A percentile compares a stretch with the other conserved stretches of the same genome.
These are phyloP conservation scores for Neoconidiobolus thromboides DNA, from an alignment of 371 early-diverging fungal genomes.

Conservation along the genomic window DNA sequence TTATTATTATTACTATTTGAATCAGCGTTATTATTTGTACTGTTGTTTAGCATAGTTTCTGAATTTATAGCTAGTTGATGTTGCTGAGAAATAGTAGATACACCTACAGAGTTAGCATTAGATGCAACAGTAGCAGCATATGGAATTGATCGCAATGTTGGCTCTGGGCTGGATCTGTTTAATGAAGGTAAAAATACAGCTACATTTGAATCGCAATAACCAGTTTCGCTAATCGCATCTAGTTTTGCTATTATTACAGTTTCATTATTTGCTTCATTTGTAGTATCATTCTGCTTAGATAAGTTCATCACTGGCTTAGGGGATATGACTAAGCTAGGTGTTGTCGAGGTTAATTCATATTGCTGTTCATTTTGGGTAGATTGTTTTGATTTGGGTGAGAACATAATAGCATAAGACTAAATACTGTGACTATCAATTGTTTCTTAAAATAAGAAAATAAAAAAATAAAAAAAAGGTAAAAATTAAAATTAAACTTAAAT, in stretches of 20 bases:
- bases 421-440: too few species aligned
- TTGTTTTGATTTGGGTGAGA: too few species aligned
- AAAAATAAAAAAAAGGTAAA: too few species aligned
- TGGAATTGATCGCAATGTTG: background rate
- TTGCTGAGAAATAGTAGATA: background rate
- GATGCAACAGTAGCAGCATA: background rate
- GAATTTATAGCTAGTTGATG: background rate
- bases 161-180: background rate
- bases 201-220: constrained; percentile 5
- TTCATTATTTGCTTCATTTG: too few species aligned
- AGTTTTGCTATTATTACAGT: background rate
- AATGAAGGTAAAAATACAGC: constrained; percentile 2
- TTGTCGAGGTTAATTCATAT: too few species aligned
- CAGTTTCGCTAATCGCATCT: constrained; percentile 1
- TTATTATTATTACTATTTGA: background rate
- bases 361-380: too few species aligned
- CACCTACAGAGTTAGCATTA: background rate
- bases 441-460: too few species aligned
- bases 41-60: background rate
- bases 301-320: too few species aligned
- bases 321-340: too few species aligned
- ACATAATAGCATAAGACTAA: too few species aligned
- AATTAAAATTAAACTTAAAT: too few species aligned
- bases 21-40: background rate
- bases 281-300: too few species aligned